phyloP scores from a whole-genome alignment of 306 rosid genomes.

The Lathyrus aphaca region DNA sequence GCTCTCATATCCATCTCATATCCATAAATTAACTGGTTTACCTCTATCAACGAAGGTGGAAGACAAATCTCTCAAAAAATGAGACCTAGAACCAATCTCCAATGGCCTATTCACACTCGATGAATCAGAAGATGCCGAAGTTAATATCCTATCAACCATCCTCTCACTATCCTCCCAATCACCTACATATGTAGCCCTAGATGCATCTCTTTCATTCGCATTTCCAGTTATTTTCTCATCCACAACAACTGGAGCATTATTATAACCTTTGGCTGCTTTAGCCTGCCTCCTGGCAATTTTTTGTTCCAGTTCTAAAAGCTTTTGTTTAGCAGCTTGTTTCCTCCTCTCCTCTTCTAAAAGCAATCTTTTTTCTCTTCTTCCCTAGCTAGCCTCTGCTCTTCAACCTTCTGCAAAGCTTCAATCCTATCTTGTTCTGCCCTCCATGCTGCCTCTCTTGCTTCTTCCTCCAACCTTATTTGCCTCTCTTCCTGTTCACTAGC shows the following conservation, averaged over 20 bases:
- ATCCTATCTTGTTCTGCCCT: conserved; percentile 82
- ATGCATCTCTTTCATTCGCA: conserved; percentile 61
- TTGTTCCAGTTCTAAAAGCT: conserved; percentile 90
- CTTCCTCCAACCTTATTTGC: conserved; percentile 85
- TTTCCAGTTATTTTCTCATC: conserved; percentile 56
- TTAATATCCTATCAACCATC: conserved; percentile 81
- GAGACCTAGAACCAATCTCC: conserved; percentile 70
- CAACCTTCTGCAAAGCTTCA: conserved; percentile 74
- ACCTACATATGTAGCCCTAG: conserved; percentile 59
- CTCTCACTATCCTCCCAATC: conserved; percentile 97
- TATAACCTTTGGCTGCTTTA: conserved; percentile 53
- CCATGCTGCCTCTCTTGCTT: conserved; percentile 95
- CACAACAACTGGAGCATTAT: conserved; percentile 43
- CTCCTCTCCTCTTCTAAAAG: conserved; percentile 88
- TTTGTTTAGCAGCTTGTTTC: conserved; percentile 89
- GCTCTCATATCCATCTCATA: conserved; percentile 72
- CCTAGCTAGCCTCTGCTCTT: conserved; percentile 79
- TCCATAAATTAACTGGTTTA: conserved; percentile 74
- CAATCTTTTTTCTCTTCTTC: conserved; percentile 81
- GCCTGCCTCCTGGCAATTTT: conserved; percentile 84
- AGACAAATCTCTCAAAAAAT: conserved; percentile 61
- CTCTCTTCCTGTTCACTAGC: conserved; percentile 85
- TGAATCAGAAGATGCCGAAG: conserved; percentile 86
- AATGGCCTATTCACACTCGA: conserved; percentile 66
- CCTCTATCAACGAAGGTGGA: conserved; percentile 67